Conservation (phyloP, 1,284 basidiomycete species). For the Cerrena zonata region DNA sequence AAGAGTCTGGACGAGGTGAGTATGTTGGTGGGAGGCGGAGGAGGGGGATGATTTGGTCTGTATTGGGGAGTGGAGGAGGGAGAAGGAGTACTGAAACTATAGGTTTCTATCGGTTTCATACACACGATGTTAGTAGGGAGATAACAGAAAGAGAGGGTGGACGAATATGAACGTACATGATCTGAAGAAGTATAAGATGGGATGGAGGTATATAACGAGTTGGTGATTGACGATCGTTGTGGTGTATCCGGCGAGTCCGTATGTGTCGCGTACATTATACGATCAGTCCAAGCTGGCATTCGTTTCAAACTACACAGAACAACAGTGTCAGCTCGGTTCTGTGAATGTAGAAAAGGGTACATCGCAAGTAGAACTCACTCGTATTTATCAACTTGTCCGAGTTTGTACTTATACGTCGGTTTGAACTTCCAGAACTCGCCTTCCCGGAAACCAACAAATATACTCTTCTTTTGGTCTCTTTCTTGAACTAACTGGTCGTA, state of each 20-base stretch:
- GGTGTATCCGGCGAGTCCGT: conserved; percentile 56
- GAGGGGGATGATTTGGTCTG: conserved; percentile 29
- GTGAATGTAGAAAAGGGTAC: background rate
- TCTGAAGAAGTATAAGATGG: conserved; percentile 75
- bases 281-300: conserved; percentile 90
- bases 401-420: conserved; percentile 82
- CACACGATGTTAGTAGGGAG: background rate
- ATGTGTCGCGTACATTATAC: conserved; percentile 82
- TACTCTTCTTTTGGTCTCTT: conserved; percentile 49
- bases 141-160: conserved; percentile 1
- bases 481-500: conserved; percentile 75
- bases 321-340: conserved; percentile 4
- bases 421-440: conserved; percentile 82
- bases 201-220: conserved; percentile 67
- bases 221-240: conserved; percentile 51
- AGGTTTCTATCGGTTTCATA: conserved; percentile 49
- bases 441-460: conserved; percentile 72
- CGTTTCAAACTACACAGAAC: conserved; percentile 56
- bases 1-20: conserved; percentile 45
- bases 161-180: conserved; percentile 43
- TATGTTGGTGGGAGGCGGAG: conserved; percentile 49
- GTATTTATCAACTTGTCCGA: conserved; percentile 77
- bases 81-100: conserved; percentile 57
- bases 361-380: conserved; percentile 43
- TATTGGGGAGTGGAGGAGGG: conserved; percentile 32